Conservation (phyloP, 2,329 filamentous ascomycete species). For the Exophiala sp. region DNA sequence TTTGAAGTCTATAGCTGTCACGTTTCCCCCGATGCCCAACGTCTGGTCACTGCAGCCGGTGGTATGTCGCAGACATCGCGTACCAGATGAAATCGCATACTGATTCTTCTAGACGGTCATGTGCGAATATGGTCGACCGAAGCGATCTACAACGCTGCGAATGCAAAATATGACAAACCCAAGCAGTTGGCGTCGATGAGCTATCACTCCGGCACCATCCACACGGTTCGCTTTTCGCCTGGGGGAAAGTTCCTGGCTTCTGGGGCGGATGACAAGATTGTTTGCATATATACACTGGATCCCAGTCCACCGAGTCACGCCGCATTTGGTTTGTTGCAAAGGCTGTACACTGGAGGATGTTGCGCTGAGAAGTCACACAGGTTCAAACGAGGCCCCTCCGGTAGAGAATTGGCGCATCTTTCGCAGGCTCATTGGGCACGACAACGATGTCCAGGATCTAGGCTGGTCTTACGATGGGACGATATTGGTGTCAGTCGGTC, state of each 20-base stretch:
- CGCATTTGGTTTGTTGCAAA: slow-evolving; percentile 65
- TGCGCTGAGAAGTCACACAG: slow-evolving; percentile 39
- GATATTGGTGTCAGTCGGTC: slow-evolving; percentile 87
- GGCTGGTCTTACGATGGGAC: slow-evolving; percentile 97
- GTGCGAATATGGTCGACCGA: slow-evolving; percentile 98
- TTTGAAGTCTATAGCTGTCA: slow-evolving; percentile 99
- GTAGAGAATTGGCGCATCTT: slow-evolving; percentile 98
- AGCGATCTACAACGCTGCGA: slow-evolving; percentile 76
- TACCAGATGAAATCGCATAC: slow-evolving; percentile 12
- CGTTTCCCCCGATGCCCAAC: slow-evolving; percentile 87
- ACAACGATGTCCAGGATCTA: slow-evolving; percentile 97
- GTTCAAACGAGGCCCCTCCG: slow-evolving; percentile 82
- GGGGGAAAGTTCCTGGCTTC: slow-evolving; percentile 95
- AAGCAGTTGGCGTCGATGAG: slow-evolving; percentile 97
- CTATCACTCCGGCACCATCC: slow-evolving; percentile 95
- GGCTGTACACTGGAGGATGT: not conserved
- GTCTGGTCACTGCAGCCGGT: slow-evolving; percentile 90
- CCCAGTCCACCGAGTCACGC: slow-evolving; percentile 72
- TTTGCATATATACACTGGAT: slow-evolving; percentile 93
- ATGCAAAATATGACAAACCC: slow-evolving; percentile 69
- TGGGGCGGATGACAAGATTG: slow-evolving; percentile 97
- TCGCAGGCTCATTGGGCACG: slow-evolving; percentile 88
- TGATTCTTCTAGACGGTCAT: slow-evolving; percentile 68
- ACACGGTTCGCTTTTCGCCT: slow-evolving; percentile 92
- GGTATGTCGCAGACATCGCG: slow-evolving; percentile 50